phyloP scores from a whole-genome alignment of 345 rosid species.

The Syzygium grande region DNA sequence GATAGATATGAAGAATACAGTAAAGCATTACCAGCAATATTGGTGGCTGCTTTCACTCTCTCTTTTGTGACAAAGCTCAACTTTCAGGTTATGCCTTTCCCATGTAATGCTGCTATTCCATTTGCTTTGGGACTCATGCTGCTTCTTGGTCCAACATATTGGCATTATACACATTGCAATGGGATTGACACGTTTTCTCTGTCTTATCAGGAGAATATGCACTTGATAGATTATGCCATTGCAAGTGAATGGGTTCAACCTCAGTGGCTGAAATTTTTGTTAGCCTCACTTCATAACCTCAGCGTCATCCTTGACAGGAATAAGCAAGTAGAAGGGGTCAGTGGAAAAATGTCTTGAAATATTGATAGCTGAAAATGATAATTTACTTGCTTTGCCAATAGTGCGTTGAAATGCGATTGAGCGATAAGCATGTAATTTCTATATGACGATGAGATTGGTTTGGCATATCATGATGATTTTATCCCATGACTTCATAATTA shows the following conservation, averaged over 20 bases:
- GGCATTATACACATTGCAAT: slow-evolving; percentile 8
- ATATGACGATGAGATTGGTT: not conserved
- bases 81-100: slow-evolving; percentile 39
- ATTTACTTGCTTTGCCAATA: not conserved
- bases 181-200: slow-evolving; percentile 4
- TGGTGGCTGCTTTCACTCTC: slow-evolving; percentile 70
- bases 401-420: not conserved
- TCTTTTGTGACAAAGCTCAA: slow-evolving; percentile 43
- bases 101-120: not conserved
- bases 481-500: not conserved
- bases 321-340: slow-evolving; percentile 65
- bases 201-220: slow-evolving; percentile 46
- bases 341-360: not conserved
- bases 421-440: not conserved
- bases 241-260: slow-evolving; percentile 52
- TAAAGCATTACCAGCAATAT: slow-evolving; percentile 35
- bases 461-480: not conserved
- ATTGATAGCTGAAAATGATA: not conserved
- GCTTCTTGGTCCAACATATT: not conserved
- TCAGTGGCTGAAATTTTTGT: slow-evolving; percentile 57
- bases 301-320: slow-evolving; percentile 61
- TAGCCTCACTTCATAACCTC: slow-evolving; percentile 47
- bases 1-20: slow-evolving; percentile 31
- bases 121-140: not conserved
- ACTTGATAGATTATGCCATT: slow-evolving; percentile 41